Conservation (phyloP, 1,284 basidiomycete species). For the Lentinus polychrous region DNA sequence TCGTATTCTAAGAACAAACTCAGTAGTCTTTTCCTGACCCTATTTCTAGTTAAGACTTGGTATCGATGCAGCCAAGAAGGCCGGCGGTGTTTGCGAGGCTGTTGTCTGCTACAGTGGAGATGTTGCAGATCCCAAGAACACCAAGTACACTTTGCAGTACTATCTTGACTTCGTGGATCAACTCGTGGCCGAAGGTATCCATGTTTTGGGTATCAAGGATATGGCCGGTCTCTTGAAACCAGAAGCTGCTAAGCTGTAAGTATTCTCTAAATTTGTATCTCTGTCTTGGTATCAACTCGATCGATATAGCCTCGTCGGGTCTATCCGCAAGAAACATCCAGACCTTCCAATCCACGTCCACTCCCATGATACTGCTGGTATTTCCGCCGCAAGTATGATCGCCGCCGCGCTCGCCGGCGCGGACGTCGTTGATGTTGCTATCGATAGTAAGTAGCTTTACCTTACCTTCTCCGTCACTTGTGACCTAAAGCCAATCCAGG, state of each 20-base stretch:
- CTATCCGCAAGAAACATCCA: constrained; percentile 93
- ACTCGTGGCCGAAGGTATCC: constrained; percentile 93
- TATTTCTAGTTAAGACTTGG: constrained; percentile 78
- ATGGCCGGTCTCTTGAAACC: constrained; percentile 99
- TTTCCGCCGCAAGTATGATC: constrained; percentile 94
- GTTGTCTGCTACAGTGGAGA: constrained; percentile 99
- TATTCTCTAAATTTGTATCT: constrained; percentile 9
- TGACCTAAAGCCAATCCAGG: constrained; percentile 36
- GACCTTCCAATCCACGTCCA: constrained; percentile 99
- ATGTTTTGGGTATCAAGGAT: constrained; percentile 98
- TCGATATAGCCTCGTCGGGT: constrained; percentile 71
- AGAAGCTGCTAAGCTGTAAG: constrained; percentile 81
- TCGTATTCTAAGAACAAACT: constrained; percentile 6
- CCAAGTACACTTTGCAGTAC: constrained; percentile 97
- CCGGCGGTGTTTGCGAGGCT: constrained; percentile 96
- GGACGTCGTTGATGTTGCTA: constrained; percentile 97
- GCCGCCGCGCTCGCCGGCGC: constrained; percentile 94
- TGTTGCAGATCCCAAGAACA: constrained; percentile 91
- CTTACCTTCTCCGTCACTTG: constrained; percentile 1
- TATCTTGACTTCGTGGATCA: constrained; percentile 95
- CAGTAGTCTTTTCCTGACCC: neutral
- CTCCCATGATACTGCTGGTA: constrained; percentile 99
- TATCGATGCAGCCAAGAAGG: constrained; percentile 99
- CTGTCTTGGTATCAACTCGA: neutral
- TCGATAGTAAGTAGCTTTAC: constrained; percentile 69